Evolutionary conservation across 139 green algal genomes (phyloP), one percentile per base, ranked within the genome.

Genomic region (Edaphochlamys debaryana): DNA sequence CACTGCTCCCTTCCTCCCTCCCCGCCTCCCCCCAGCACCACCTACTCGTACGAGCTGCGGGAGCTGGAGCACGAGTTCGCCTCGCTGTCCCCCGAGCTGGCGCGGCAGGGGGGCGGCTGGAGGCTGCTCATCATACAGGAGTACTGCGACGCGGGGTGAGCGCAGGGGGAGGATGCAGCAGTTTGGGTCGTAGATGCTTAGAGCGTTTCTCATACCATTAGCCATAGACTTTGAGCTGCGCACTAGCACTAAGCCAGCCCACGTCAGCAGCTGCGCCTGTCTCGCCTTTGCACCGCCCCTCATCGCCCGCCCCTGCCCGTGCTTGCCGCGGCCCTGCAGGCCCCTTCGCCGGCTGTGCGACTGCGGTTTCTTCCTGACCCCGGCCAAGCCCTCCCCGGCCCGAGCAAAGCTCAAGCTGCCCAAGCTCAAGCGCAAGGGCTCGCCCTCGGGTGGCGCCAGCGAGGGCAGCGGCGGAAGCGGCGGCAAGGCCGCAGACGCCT

Each of bases 91-190:
- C 76, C 60, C 22, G 76, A 73, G 62, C 38, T 87, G 37, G 74
- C 72, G 30, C 64, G 36, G 69, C 72, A 84, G 74, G 72, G 76
- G 3, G 82, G 82, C 45, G 73, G 76, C 62, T 87, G 77, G 72
- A 68, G 77, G 48, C 77, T 87, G 64, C 76, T 79, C 38, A 79
- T 87, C 58, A 87, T 87, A 25, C 82, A 87, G 73, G 82, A 87
- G 74, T 87, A 67, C 29, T 87, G 82, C 52, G 77, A 87, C 64
- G 82, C 70, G 6, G 82, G 82, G 60, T 73, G 48, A 48, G 67
- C 27, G 38, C 29, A 52, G 64, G 62, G 8, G 42, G 41, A 13
- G n/a, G n/a, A n/a, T n/a, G n/a, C n/a, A n/a, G n/a, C n/a, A n/a
- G n/a, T n/a, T n/a, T n/a, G n/a, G n/a, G n/a, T n/a, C n/a, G n/a